phyloP scores from a whole-genome alignment of 257 asterid genomes.

The Verbena officinalis region DNA sequence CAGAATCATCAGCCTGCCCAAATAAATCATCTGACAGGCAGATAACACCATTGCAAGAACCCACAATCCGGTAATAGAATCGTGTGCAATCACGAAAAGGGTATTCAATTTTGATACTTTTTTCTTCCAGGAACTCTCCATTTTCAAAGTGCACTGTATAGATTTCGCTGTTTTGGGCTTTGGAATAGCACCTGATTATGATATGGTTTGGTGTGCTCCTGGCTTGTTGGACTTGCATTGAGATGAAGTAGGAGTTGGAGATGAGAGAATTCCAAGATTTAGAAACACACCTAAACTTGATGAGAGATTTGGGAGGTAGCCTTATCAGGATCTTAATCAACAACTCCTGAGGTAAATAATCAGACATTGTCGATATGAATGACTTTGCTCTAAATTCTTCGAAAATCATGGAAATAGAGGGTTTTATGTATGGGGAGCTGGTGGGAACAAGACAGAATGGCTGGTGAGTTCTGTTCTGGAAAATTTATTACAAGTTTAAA shows the following conservation, averaged over 20 bases:
- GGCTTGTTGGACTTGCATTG: slow-evolving; percentile 23
- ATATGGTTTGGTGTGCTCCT: not conserved
- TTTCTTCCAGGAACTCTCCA: not conserved
- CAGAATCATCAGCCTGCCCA: slow-evolving; percentile 8
- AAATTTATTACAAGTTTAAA: not conserved
- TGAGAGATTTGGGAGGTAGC: slow-evolving; percentile 30
- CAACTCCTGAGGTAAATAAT: slow-evolving; percentile 33
- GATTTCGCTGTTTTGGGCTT: slow-evolving; percentile 16
- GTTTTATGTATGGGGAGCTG: not conserved
- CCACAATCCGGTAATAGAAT: slow-evolving; percentile 38
- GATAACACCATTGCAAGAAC: slow-evolving; percentile 43
- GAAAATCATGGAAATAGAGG: not conserved
- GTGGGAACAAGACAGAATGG: slow-evolving; percentile 6
- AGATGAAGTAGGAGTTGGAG: slow-evolving; percentile 30
- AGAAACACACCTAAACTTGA: slow-evolving; percentile 33
- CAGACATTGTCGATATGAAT: slow-evolving; percentile 27
- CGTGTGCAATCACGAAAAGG: slow-evolving; percentile 23
- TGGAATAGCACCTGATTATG: slow-evolving; percentile 25
- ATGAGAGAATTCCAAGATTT: slow-evolving; percentile 32
- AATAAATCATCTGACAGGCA: slow-evolving; percentile 40
- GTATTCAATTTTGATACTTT: slow-evolving; percentile 26
- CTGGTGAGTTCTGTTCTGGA: slow-evolving; percentile 21
- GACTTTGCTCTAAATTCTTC: not conserved
- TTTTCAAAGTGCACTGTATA: slow-evolving; percentile 22
- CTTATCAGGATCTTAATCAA: slow-evolving; percentile 23